Evolutionary conservation across 768 basidiomycete species (phyloP).

Genomic region (Tylopilus rubrobrunneus): DNA sequence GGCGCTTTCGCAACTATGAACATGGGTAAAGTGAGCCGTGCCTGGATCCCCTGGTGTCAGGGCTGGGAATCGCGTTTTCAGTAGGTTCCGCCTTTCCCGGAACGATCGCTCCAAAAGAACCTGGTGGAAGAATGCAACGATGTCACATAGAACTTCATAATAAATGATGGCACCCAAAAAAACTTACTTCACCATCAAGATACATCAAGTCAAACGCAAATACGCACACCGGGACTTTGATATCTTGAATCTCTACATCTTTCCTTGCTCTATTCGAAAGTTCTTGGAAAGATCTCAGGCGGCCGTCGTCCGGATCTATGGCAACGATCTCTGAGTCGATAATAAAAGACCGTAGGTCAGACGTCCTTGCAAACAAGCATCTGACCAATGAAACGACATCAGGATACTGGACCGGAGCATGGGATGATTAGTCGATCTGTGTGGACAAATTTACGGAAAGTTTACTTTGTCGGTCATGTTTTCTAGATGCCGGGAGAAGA

Average conservation of each 20-base stretch:
- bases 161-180: not conserved
- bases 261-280: constrained; percentile 82
- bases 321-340: constrained; percentile 89
- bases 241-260: constrained; percentile 69
- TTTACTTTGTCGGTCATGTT: constrained; percentile 86
- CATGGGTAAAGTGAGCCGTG: constrained; percentile 66
- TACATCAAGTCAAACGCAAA: constrained; percentile 90
- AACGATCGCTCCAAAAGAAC: constrained; percentile 65
- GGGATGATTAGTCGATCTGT: constrained; percentile 12
- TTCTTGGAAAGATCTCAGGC: constrained; percentile 79
- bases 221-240: constrained; percentile 77
- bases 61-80: constrained; percentile 61
- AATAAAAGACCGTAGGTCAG: constrained; percentile 59
- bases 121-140: constrained; percentile 35
- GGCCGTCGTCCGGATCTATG: constrained; percentile 59
- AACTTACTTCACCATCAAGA: constrained; percentile 70
- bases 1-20: constrained; percentile 66
- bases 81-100: constrained; percentile 61
- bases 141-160: not conserved
- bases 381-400: constrained; percentile 64
- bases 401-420: constrained; percentile 58
- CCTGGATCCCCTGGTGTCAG: constrained; percentile 40
- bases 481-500: constrained; percentile 89
- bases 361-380: constrained; percentile 41
- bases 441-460: not conserved